phyloP scores from a whole-genome alignment of 352 stramenopile genomes.

The Blastocystis sp. region DNA sequence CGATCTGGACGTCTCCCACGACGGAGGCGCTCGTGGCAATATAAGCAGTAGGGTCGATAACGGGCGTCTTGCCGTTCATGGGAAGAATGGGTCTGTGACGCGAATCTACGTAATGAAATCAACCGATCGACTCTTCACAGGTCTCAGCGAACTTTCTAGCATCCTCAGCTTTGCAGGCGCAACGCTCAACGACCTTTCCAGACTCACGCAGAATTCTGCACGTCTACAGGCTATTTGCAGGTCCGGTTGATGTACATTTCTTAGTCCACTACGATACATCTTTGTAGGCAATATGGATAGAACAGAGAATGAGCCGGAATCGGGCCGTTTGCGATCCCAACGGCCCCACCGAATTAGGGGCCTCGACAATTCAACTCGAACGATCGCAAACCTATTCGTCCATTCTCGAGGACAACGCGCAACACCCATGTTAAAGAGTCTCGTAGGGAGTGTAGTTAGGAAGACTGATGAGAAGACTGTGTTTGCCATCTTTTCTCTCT shows the following conservation, averaged over 20 bases:
- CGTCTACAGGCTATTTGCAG: neutral
- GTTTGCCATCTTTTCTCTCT: neutral
- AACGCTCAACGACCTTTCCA: slow-evolving; percentile 44
- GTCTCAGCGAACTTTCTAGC: slow-evolving; percentile 39
- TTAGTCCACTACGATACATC: slow-evolving; percentile 51
- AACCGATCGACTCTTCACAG: neutral
- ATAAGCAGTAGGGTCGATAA: slow-evolving; percentile 52
- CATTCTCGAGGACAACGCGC: too few relatives aligned
- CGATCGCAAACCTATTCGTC: neutral
- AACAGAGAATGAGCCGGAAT: slow-evolving; percentile 9
- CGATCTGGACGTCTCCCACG: slow-evolving; percentile 38
- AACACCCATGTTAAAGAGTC: neutral
- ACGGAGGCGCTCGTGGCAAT: slow-evolving; percentile 55
- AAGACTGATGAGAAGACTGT: neutral
- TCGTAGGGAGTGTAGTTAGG: neutral
- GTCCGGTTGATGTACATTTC: neutral
- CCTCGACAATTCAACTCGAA: too few relatives aligned
- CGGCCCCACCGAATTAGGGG: too few relatives aligned
- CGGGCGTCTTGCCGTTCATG: slow-evolving; percentile 74
- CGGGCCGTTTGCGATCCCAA: neutral
- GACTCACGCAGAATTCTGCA: slow-evolving; percentile 48
- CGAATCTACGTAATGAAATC: slow-evolving; percentile 3
- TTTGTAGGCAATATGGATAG: neutral
- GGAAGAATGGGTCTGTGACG: slow-evolving; percentile 78
- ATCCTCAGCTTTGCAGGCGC: slow-evolving; percentile 5